These are phyloP conservation scores for Monosporozyma yasuniensis DNA, from an alignment of 805 yeast genomes.

Conservation along the genomic window DNA sequence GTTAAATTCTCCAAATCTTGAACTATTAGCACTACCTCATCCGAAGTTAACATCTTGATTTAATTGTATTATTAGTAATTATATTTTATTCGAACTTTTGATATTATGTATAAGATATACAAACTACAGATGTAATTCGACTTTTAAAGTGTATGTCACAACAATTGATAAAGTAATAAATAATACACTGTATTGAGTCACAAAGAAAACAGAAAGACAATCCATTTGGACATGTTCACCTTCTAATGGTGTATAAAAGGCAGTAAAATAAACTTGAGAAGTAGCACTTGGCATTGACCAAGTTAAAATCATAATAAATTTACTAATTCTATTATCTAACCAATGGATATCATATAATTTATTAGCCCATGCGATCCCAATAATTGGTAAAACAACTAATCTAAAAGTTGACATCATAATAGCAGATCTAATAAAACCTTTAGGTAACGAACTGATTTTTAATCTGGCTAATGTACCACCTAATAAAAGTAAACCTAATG, in stretches of 20 bases:
- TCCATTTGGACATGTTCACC: constrained; percentile 56
- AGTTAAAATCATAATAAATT: constrained; percentile 64
- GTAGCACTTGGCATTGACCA: constrained; percentile 87
- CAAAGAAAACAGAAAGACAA: constrained; percentile 61
- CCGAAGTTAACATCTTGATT: too few relatives aligned
- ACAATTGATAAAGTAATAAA: constrained; percentile 63
- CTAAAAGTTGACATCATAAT: constrained; percentile 47
- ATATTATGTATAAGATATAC: too few relatives aligned
- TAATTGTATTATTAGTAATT: too few relatives aligned
- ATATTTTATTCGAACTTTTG: too few relatives aligned
- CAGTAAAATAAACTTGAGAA: constrained; percentile 77
- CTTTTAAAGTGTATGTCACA: constrained; percentile 45
- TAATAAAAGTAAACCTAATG: constrained; percentile 68
- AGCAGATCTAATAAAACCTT: constrained; percentile 54
- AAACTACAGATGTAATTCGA: constrained; percentile 20
- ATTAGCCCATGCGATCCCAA: constrained; percentile 64
- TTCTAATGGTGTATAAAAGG: constrained; percentile 69
- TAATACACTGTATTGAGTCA: constrained; percentile 56
- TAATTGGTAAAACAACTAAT: constrained; percentile 64
- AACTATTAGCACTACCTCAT: too few relatives aligned
- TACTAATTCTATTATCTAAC: constrained; percentile 49
- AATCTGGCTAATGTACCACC: constrained; percentile 87
- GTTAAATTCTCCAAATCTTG: too few relatives aligned
- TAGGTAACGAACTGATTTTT: constrained; percentile 47
- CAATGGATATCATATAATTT: constrained; percentile 54